Evolutionary conservation across 495 filamentous ascomycete genomes (phyloP), one percentile per base, ranked within the genome.

Genomic region (Lasiosphaeris hirsuta): DNA sequence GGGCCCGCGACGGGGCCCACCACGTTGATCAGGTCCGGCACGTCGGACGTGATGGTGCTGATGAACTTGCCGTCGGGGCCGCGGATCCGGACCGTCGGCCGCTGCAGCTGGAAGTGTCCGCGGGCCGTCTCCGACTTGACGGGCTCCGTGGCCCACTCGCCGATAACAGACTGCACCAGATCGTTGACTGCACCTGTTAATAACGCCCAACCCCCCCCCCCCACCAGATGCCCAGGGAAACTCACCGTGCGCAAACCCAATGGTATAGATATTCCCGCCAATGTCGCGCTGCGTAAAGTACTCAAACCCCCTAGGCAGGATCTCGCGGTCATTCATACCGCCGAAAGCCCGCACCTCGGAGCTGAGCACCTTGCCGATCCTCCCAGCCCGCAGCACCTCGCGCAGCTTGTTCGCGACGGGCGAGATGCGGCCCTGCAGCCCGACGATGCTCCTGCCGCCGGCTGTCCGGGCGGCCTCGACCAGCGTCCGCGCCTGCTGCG

Each of bases 281-380:
- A 80, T 63, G 18, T 68, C 59, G 19, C 71, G 58, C 9, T 77
- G 62, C 0, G 71, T 57, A 18, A 82, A 76, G 53, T 84, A 84
- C 40, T 65, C 60, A 33, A 78, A 33, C 0, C 59, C 60, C 57
- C 73, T 65, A 0, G 60, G 56, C 9, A 75, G 18, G 2, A 34
- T 58, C 8, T 67, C 69, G 3, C 77, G 63, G 3, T 69, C 71
- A n/a, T 65, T 63, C 1, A 70, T 60, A n/a, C 70, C 72, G 0
- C 71, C 72, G 51, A 63, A 68, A 1, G 69, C 58, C n/a, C 72
- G 69, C 55, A 84, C 35, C 17, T 79, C 79, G 23, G 72, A 78
- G 54, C 81, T 83, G 10, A 83, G 47, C 10, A 85, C 77, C 46
- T 73, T 76, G 1, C 84, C 83, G 50, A 87, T 80, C 56, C 63